These are phyloP conservation scores for Aspergillus fijiensis DNA, from an alignment of 2,329 filamentous ascomycete species.

Conservation along the genomic window DNA sequence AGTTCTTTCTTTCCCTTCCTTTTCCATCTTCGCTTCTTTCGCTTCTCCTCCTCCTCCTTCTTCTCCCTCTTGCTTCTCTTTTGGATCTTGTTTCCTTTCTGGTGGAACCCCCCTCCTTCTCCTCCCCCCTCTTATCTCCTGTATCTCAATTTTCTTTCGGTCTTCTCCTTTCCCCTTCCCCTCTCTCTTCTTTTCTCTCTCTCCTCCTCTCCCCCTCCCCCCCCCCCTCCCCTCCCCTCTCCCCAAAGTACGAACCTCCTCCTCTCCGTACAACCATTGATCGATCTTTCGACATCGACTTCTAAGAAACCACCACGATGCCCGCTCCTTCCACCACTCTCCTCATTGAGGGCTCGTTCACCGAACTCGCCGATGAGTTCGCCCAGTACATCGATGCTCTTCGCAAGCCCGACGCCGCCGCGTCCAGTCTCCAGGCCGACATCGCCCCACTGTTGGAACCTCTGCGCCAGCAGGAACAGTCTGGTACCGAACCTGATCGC, in stretches of 20 bases:
- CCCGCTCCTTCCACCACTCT: conserved; percentile 62
- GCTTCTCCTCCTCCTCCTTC: not conserved
- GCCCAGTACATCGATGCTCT: conserved; percentile 87
- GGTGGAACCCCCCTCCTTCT: not conserved
- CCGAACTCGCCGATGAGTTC: conserved; percentile 91
- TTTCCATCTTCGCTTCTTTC: not conserved
- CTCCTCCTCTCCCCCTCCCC: conserved; percentile 11
- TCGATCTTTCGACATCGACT: not conserved
- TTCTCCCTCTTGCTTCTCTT: conserved; percentile 1
- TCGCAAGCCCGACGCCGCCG: conserved; percentile 63
- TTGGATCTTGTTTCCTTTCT: conserved; percentile 3
- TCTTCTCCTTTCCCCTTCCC: conserved; percentile 13
- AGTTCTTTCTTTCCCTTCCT: not conserved
- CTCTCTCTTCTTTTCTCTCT: not conserved
- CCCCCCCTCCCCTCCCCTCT: not conserved
- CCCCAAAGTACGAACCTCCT: conserved; percentile 6
- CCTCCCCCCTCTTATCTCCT: conserved; percentile 4
- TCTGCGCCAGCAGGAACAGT: conserved; percentile 54
- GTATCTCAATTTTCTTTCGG: conserved; percentile 3
- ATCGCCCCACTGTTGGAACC: conserved; percentile 67
- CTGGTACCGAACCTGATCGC: conserved; percentile 53
- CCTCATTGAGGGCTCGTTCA: conserved; percentile 85
- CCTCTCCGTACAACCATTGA: too few species aligned
- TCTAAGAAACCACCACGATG: conserved; percentile 43
- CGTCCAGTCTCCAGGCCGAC: conserved; percentile 55